Percentiles rank a stretch among this genome's conserved stretches.
These are phyloP conservation scores for Zasmidium citrigriseum DNA, from an alignment of 2,329 filamentous ascomycete species.

Conservation along the genomic window DNA sequence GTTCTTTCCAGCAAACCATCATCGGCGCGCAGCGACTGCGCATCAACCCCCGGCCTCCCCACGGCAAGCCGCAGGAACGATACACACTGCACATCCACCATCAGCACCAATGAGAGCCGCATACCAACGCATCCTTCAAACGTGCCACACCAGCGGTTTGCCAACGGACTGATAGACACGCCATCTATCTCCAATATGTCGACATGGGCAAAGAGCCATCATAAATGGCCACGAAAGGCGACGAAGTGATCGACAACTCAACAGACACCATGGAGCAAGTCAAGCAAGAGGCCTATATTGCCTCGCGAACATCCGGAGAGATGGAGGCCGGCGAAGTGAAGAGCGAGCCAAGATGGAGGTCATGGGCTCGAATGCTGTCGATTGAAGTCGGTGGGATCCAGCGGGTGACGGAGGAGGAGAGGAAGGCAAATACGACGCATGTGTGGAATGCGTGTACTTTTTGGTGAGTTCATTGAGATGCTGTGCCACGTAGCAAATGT, in stretches of 20 bases:
- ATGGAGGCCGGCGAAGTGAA: not conserved
- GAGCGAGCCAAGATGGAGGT: not conserved
- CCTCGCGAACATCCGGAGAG: not conserved
- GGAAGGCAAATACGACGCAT: constrained; percentile 8
- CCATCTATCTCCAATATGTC: not conserved
- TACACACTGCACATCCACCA: not conserved
- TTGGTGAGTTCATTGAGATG: constrained; percentile 2
- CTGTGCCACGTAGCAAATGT: too few relatives aligned
- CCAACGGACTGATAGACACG: not conserved
- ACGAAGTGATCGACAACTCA: not conserved
- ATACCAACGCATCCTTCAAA: not conserved
- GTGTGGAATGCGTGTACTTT: constrained; percentile 15
- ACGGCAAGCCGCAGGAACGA: constrained; percentile 2
- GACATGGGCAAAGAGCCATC: not conserved
- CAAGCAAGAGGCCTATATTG: not conserved
- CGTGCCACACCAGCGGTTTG: not conserved
- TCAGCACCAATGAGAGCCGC: not conserved
- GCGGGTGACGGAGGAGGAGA: constrained; percentile 12
- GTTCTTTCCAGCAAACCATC: not conserved
- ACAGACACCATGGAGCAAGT: not conserved
- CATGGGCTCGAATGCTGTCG: constrained; percentile 6
- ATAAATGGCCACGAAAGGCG: not conserved
- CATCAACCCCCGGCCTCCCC: not conserved
- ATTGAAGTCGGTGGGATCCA: constrained; percentile 17
- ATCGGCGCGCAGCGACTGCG: not conserved